phyloP scores from a whole-genome alignment of 768 basidiomycete species.

The Daedaleopsis nitida region DNA sequence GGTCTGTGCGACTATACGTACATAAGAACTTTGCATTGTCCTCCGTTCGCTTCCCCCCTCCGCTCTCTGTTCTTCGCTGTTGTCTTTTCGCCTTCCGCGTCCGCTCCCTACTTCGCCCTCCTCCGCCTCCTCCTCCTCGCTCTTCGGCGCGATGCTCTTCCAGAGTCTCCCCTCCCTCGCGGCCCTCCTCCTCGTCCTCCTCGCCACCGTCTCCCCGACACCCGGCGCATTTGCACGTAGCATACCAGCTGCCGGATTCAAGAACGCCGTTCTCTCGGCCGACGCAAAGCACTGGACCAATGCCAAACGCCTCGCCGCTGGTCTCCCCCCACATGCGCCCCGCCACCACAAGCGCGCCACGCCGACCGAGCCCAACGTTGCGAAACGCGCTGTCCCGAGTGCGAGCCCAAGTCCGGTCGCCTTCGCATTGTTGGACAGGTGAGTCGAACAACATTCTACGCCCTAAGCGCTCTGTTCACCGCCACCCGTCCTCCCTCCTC shows the following conservation, averaged over 20 bases:
- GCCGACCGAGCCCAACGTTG: slow-evolving; percentile 6
- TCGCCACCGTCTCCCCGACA: slow-evolving; percentile 3
- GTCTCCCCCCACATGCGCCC: slow-evolving; percentile 20
- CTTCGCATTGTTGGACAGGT: neutral
- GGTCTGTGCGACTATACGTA: neutral
- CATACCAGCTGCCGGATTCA: neutral
- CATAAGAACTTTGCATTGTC: neutral
- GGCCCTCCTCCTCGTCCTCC: slow-evolving; percentile 6
- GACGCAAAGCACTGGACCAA: slow-evolving; percentile 9
- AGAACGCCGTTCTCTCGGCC: slow-evolving; percentile 4
- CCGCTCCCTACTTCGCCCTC: neutral
- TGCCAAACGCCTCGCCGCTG: slow-evolving; percentile 18
- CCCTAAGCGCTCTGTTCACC: neutral
- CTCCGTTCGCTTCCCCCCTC: neutral
- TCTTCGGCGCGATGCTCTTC: slow-evolving; percentile 5
- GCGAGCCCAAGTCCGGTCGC: slow-evolving; percentile 12
- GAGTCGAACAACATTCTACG: neutral
- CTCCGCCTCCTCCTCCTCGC: neutral
- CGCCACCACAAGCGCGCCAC: slow-evolving; percentile 12
- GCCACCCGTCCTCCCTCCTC: neutral
- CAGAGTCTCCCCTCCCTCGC: slow-evolving; percentile 9
- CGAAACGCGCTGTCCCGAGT: slow-evolving; percentile 14
- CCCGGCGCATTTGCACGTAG: slow-evolving; percentile 1
- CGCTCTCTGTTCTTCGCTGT: neutral
- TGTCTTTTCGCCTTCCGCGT: neutral